Evolutionary conservation across 139 green algal species (phyloP).

Genomic region (Coelastrella sp.): DNA sequence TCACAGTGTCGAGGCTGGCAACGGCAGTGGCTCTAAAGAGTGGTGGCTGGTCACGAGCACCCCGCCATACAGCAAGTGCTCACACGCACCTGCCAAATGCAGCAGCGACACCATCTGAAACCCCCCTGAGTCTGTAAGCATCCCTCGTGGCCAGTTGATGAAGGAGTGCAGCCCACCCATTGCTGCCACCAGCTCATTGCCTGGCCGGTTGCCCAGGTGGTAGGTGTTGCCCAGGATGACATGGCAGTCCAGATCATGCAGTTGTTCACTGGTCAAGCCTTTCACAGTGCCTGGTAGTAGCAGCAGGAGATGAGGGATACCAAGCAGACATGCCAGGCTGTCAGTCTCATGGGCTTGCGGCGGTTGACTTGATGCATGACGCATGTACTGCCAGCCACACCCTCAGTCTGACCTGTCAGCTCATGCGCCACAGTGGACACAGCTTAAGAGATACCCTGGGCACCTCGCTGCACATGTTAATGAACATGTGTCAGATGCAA

Average conservation of each 20-base stretch:
- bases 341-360: no score
- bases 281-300: conserved; percentile 84
- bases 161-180: conserved; percentile 93
- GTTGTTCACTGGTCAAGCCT: conserved; percentile 82
- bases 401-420: no score
- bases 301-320: background rate
- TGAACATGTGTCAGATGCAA: no score
- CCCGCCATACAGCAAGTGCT: background rate
- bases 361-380: no score
- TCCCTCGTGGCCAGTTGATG: conserved; percentile 86
- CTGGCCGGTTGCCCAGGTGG: conserved; percentile 62
- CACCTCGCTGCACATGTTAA: no score
- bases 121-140: conserved; percentile 77
- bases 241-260: conserved; percentile 87
- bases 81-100: conserved; percentile 64
- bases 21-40: no score
- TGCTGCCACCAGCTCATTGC: conserved; percentile 78
- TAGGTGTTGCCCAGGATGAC: conserved; percentile 77
- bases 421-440: no score
- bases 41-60: background rate
- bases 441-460: no score
- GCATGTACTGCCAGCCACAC: no score
- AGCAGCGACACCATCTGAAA: conserved; percentile 90
- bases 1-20: no score
- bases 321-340: no score